These are phyloP conservation scores for Neurospora sp. DNA, from an alignment of 495 filamentous ascomycete genomes.

Conservation along the genomic window DNA sequence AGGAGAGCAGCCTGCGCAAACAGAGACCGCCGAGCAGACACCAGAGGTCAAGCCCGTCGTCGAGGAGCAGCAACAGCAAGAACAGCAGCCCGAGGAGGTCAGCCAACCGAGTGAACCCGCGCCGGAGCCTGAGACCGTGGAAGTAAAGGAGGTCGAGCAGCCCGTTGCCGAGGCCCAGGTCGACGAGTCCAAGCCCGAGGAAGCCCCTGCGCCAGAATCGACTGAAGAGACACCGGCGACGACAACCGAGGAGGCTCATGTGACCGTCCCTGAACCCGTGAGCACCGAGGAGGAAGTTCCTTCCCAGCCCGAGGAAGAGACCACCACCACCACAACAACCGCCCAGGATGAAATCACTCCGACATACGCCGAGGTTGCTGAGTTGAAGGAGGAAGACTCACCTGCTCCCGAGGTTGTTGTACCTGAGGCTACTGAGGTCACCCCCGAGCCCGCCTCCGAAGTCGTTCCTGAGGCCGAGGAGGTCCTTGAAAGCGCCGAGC, in stretches of 20 bases:
- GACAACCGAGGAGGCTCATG: neutral
- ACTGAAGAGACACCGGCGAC: neutral
- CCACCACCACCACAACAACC: neutral
- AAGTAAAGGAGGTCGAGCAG: neutral
- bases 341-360: neutral
- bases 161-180: neutral
- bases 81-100: neutral
- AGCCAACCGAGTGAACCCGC: neutral
- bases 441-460: neutral
- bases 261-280: neutral
- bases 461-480: neutral
- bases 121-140: slow-evolving; percentile 1
- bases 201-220: neutral
- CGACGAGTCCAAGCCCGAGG: neutral
- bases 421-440: slow-evolving; percentile 1
- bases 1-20: neutral
- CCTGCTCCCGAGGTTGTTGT: slow-evolving; percentile 2
- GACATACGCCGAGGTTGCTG: slow-evolving; percentile 1
- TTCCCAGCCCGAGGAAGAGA: slow-evolving; percentile 4
- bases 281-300: neutral
- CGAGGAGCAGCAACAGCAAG: neutral
- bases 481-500: neutral
- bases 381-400: neutral
- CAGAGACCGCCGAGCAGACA: slow-evolving; percentile 1
- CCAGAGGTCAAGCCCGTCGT: neutral